phyloP scores from a whole-genome alignment of 768 basidiomycete genomes.

The Chiua virens region DNA sequence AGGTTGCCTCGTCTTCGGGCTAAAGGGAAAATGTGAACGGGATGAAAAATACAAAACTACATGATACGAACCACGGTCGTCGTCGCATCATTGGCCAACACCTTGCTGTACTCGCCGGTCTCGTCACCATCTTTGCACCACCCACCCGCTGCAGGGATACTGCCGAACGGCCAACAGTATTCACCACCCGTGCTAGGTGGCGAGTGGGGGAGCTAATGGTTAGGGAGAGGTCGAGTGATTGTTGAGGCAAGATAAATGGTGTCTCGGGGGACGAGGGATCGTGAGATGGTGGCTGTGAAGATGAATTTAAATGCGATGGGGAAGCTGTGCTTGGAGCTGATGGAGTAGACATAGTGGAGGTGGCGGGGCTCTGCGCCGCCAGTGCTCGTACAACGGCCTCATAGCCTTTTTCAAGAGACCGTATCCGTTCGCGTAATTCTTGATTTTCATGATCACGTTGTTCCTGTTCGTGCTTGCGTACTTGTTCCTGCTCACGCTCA shows the following conservation, averaged over 20 bases:
- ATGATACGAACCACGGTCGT: slow-evolving; percentile 38
- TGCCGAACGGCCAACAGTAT: slow-evolving; percentile 53
- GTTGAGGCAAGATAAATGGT: slow-evolving; percentile 20
- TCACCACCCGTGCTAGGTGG: slow-evolving; percentile 99
- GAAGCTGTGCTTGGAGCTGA: slow-evolving; percentile 10
- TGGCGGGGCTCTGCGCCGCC: slow-evolving; percentile 50
- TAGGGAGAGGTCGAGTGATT: slow-evolving; percentile 35
- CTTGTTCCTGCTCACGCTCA: slow-evolving; percentile 29
- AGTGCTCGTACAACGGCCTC: slow-evolving; percentile 78
- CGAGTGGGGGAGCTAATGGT: slow-evolving; percentile 67
- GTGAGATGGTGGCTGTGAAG: slow-evolving; percentile 21
- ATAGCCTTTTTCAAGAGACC: slow-evolving; percentile 79
- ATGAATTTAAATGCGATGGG: slow-evolving; percentile 22
- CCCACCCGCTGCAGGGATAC: slow-evolving; percentile 96
- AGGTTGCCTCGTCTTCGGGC: slow-evolving; percentile 56
- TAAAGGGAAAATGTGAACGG: slow-evolving; percentile 21
- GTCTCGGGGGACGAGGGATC: slow-evolving; percentile 29
- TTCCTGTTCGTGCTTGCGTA: slow-evolving; percentile 38
- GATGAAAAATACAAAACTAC: slow-evolving; percentile 16
- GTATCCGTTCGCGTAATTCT: slow-evolving; percentile 73
- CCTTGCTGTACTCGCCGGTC: slow-evolving; percentile 18
- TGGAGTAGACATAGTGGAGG: slow-evolving; percentile 12
- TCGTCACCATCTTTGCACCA: slow-evolving; percentile 34
- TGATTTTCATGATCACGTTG: slow-evolving; percentile 65
- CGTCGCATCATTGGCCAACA: slow-evolving; percentile 23